These are phyloP conservation scores for Amphichorda felina DNA, from an alignment of 2,329 filamentous ascomycete genomes.

Conservation along the genomic window DNA sequence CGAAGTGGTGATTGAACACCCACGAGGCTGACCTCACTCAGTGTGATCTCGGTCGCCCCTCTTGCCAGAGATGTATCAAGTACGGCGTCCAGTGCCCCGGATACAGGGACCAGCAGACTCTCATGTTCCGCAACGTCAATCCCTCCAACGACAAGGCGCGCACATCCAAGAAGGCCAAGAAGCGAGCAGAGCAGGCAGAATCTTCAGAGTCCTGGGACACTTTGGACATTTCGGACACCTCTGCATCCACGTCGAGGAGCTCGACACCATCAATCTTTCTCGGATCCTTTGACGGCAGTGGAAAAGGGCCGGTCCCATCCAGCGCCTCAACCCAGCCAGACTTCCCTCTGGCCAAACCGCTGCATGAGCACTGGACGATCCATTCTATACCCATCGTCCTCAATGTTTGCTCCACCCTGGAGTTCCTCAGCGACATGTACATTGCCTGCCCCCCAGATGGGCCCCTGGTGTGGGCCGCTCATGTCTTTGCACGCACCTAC, in stretches of 20 bases:
- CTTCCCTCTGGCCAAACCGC: constrained; percentile 6
- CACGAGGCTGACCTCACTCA: constrained; percentile 6
- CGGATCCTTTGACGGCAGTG: too few relatives aligned
- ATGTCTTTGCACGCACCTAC: constrained; percentile 27
- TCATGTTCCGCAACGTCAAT: constrained; percentile 24
- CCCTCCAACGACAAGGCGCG: constrained; percentile 11
- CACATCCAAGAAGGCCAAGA: too few relatives aligned
- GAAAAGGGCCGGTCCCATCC: constrained; percentile 1
- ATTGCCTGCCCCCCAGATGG: constrained; percentile 13
- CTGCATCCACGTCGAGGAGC: too few relatives aligned
- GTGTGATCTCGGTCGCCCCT: constrained; percentile 27
- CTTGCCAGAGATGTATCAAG: constrained; percentile 26
- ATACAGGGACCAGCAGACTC: constrained; percentile 24
- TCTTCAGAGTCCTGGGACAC: background rate
- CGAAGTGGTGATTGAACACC: background rate
- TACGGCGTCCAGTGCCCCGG: constrained; percentile 26
- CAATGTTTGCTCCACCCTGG: constrained; percentile 21
- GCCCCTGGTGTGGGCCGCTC: constrained; percentile 24
- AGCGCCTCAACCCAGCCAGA: background rate
- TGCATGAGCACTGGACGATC: constrained; percentile 24
- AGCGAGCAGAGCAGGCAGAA: constrained; percentile 3
- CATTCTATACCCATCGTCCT: constrained; percentile 26
- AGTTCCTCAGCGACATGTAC: constrained; percentile 20
- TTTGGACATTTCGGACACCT: background rate
- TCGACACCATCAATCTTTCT: background rate